Conservation (phyloP, 2,329 filamentous ascomycete genomes). For the Teratosphaeria viscida region DNA sequence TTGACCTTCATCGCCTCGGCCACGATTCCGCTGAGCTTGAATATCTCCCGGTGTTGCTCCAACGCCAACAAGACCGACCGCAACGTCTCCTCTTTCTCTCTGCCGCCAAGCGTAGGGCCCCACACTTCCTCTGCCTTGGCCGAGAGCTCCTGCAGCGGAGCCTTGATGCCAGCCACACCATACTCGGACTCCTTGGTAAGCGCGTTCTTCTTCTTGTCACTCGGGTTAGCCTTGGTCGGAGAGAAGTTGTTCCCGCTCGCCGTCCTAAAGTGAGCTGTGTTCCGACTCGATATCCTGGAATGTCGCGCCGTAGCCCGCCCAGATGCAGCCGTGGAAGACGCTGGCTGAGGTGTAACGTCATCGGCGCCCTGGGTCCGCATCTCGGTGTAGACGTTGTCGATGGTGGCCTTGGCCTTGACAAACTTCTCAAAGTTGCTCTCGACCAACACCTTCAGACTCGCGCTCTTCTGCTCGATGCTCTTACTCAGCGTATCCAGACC, state of each 20-base stretch:
- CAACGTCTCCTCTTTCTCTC: conserved; percentile 80
- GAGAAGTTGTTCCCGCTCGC: conserved; percentile 27
- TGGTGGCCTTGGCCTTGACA: conserved; percentile 91
- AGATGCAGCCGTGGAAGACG: background rate
- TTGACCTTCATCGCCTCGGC: conserved; percentile 79
- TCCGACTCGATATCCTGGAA: conserved; percentile 58
- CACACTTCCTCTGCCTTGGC: conserved; percentile 95
- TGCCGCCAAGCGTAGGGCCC: conserved; percentile 84
- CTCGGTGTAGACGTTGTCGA: conserved; percentile 96
- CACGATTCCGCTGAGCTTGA: conserved; percentile 68
- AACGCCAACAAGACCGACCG: conserved; percentile 67
- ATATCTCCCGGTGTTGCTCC: conserved; percentile 68
- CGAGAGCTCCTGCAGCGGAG: conserved; percentile 75
- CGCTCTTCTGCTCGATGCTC: conserved; percentile 96
- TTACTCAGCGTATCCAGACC: conserved; percentile 78
- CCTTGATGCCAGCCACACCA: conserved; percentile 78
- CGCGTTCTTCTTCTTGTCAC: conserved; percentile 73
- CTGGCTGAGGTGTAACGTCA: conserved; percentile 6
- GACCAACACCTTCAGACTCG: conserved; percentile 88
- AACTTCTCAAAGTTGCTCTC: conserved; percentile 98
- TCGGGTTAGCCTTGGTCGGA: conserved; percentile 15
- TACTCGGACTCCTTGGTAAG: conserved; percentile 88
- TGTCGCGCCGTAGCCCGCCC: conserved; percentile 31
- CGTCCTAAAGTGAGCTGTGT: conserved; percentile 32
- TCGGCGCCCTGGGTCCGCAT: conserved; percentile 67